These are phyloP conservation scores for Penicillium nordicum DNA, from an alignment of 2,329 filamentous ascomycete genomes.

Conservation along the genomic window DNA sequence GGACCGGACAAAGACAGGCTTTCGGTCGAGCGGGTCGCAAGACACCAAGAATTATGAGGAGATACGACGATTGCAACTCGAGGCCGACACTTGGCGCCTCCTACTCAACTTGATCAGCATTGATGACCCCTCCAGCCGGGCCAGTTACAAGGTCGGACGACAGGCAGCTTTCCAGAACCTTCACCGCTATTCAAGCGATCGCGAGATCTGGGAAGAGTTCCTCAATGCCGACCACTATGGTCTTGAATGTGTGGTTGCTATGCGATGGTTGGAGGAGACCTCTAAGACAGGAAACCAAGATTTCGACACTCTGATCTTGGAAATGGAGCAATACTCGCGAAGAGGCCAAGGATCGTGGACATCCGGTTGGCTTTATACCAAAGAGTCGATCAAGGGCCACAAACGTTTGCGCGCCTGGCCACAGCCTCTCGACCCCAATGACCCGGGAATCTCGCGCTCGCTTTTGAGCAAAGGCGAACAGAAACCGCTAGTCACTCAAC, in stretches of 20 bases:
- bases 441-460: constrained; percentile 54
- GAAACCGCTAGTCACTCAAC: constrained; percentile 71
- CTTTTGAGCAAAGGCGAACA: constrained; percentile 58
- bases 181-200: constrained; percentile 57
- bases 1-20: constrained; percentile 37
- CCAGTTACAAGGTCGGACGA: constrained; percentile 39
- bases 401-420: constrained; percentile 73
- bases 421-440: constrained; percentile 62
- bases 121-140: constrained; percentile 54
- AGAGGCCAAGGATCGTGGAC: constrained; percentile 73
- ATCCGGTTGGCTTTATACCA: constrained; percentile 89
- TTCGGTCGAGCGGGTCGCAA: constrained; percentile 23
- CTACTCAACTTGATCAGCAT: constrained; percentile 70
- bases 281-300: constrained; percentile 65
- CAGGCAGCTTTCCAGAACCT: constrained; percentile 43
- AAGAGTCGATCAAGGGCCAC: constrained; percentile 81
- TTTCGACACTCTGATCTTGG: constrained; percentile 71
- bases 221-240: constrained; percentile 68
- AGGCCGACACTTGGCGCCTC: constrained; percentile 88
- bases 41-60: constrained; percentile 32
- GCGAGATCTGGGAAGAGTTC: constrained; percentile 69
- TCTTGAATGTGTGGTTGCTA: constrained; percentile 71
- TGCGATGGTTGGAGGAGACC: constrained; percentile 82
- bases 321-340: constrained; percentile 72
- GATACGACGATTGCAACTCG: constrained; percentile 66